A percentile compares a stretch with the other conserved stretches of the same genome.
Evolutionary conservation across 495 filamentous ascomycete species (phyloP).

Genomic region (Glarea lozoyensis): DNA sequence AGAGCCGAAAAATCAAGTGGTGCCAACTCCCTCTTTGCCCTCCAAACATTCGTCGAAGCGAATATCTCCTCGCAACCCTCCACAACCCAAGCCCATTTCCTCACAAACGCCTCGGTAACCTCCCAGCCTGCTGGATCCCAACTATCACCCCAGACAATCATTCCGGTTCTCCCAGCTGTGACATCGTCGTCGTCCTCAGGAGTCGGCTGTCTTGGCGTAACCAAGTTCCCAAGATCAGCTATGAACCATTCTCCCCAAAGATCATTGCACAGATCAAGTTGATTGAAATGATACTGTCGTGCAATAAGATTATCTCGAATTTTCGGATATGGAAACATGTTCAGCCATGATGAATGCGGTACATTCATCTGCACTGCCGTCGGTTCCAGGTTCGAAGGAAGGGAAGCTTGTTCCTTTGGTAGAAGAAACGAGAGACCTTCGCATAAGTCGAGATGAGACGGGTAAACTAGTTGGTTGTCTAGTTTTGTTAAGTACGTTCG

Average conservation of each 20-base stretch:
- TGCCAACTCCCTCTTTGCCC: slow-evolving; percentile 14
- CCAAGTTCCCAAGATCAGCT: background rate
- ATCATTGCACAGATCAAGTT: background rate
- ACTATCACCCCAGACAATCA: slow-evolving; percentile 23
- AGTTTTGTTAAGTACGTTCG: background rate
- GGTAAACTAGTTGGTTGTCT: background rate
- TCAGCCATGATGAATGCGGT: background rate
- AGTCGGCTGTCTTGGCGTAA: background rate
- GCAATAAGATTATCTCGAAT: background rate
- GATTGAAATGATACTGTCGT: background rate
- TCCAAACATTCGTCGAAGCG: slow-evolving; percentile 20
- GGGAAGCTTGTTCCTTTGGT: background rate
- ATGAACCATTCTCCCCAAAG: background rate
- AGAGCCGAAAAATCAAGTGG: too few species aligned
- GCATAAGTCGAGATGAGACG: background rate
- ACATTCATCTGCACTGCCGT: background rate
- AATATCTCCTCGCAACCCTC: slow-evolving; percentile 20
- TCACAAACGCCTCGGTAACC: slow-evolving; percentile 22
- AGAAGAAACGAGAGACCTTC: background rate
- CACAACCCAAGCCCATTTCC: slow-evolving; percentile 25
- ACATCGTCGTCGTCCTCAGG: background rate
- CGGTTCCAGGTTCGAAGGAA: background rate
- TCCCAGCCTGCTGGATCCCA: slow-evolving; percentile 26
- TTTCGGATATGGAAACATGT: background rate
- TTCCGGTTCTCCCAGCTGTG: background rate